phyloP scores from a whole-genome alignment of 352 stramenopile genomes.

The Phytophthora gonapodyides region DNA sequence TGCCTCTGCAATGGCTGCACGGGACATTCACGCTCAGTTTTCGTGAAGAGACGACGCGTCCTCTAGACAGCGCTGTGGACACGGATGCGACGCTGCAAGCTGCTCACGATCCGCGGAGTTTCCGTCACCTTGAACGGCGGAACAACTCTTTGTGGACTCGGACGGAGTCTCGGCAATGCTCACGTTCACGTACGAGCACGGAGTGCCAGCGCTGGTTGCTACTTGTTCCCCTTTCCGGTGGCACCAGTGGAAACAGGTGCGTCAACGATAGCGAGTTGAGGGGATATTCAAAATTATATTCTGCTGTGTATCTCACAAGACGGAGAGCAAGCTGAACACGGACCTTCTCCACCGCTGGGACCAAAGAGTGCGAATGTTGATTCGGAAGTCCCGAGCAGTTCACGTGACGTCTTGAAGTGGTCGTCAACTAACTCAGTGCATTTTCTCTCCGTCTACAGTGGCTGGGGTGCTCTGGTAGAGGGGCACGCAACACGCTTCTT shows the following conservation, averaged over 20 bases:
- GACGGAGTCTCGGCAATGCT: slow-evolving; percentile 63
- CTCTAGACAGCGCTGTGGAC: slow-evolving; percentile 46
- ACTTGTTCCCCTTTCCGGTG: slow-evolving; percentile 37
- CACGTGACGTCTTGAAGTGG: no score
- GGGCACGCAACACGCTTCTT: slow-evolving; percentile 51
- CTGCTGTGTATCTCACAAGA: slow-evolving; percentile 20
- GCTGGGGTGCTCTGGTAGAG: slow-evolving; percentile 63
- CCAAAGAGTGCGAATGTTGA: slow-evolving; percentile 35
- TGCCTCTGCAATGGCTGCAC: slow-evolving; percentile 66
- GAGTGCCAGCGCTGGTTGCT: slow-evolving; percentile 55
- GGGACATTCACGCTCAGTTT: slow-evolving; percentile 68
- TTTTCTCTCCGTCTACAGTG: slow-evolving; percentile 41
- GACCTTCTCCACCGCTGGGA: slow-evolving; percentile 31
- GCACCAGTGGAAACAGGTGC: slow-evolving; percentile 48
- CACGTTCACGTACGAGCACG: slow-evolving; percentile 74
- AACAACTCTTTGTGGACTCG: slow-evolving; percentile 46
- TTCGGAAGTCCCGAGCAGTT: no score
- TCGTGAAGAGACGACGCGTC: slow-evolving; percentile 36
- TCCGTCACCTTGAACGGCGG: slow-evolving; percentile 51
- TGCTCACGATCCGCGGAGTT: slow-evolving; percentile 60
- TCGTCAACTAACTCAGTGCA: not conserved
- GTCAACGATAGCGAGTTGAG: not conserved
- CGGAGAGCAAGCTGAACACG: slow-evolving; percentile 42
- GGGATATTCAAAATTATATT: not conserved
- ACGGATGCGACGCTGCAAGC: slow-evolving; percentile 47